phyloP scores from a whole-genome alignment of 192 early-diverging fungal genomes.

The Pecoramyces ruminantium region DNA sequence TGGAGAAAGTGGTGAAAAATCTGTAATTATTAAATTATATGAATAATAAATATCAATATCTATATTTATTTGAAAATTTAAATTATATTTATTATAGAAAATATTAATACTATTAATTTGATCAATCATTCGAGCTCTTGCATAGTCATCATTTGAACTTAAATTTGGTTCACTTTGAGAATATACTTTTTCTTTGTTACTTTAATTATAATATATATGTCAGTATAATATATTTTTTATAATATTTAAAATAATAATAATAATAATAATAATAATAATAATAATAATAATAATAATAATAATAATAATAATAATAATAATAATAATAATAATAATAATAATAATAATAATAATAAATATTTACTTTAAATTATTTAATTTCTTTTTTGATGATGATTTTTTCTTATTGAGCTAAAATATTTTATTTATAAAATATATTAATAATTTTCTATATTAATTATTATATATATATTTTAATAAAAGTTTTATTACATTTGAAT shows the following conservation, averaged over 20 bases:
- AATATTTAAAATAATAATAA: background rate
- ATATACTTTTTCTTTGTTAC: background rate
- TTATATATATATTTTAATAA: no score
- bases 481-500: background rate
- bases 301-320: background rate
- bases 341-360: background rate
- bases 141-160: background rate
- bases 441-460: no score
- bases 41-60: no score
- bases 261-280: no score
- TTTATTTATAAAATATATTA: no score
- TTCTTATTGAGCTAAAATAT: background rate
- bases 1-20: background rate
- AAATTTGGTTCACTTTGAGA: background rate
- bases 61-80: no score
- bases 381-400: background rate
- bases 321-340: background rate
- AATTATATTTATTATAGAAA: no score
- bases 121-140: background rate
- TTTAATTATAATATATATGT: background rate
- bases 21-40: no score
- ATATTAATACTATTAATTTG: background rate
- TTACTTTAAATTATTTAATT: background rate
- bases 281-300: no score
- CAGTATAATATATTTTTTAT: no score